Percentiles rank a stretch among this genome's conserved stretches.
phyloP scores from a whole-genome alignment of 129 eudicot genomes.

The Dittrichia graveolens region DNA sequence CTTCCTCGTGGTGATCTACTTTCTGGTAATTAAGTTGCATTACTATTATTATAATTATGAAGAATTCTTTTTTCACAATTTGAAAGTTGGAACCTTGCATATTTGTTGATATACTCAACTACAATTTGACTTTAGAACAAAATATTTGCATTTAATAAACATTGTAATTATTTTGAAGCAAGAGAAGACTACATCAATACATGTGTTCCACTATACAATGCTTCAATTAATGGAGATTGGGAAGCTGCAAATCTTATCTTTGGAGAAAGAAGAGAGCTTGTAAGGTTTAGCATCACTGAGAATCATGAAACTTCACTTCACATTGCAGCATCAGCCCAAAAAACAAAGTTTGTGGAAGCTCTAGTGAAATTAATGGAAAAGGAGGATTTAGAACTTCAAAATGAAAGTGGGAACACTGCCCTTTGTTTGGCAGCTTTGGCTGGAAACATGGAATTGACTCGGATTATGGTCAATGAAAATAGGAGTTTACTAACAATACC shows the following conservation, averaged over 20 bases:
- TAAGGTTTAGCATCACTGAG: background rate
- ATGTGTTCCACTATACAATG: constrained; percentile 22
- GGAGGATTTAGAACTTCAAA: background rate
- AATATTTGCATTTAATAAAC: no score
- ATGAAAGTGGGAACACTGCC: background rate
- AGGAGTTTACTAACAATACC: background rate
- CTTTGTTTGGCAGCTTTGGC: background rate
- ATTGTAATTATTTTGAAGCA: no score
- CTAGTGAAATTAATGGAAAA: background rate
- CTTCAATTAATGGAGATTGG: constrained; percentile 35
- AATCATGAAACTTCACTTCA: background rate
- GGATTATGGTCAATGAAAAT: background rate
- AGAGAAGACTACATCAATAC: background rate
- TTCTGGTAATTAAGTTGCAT: no score
- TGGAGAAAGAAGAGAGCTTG: background rate
- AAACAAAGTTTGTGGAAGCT: background rate
- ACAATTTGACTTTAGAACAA: no score
- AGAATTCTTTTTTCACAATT: no score
- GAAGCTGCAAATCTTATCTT: background rate
- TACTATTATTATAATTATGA: no score
- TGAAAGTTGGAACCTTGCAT: no score
- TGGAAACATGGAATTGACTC: background rate
- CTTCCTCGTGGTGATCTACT: no score
- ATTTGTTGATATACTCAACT: no score
- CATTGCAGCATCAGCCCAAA: background rate